phyloP scores from a whole-genome alignment of 2,329 filamentous ascomycete genomes.

The Verticillium zaregamsianum region DNA sequence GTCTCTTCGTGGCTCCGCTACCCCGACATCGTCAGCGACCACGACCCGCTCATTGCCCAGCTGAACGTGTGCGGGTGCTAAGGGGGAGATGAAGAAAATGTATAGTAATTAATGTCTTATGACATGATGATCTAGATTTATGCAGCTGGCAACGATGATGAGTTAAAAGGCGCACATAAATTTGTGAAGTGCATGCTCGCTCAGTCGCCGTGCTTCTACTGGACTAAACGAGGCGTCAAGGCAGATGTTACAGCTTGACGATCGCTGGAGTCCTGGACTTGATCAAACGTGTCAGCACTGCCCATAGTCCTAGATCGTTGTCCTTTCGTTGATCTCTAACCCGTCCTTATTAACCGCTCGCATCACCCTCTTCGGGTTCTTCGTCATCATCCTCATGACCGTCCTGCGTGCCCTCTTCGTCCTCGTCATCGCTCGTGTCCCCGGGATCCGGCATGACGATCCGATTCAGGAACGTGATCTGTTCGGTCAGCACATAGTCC shows the following conservation, averaged over 20 bases:
- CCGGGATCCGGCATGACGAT: conserved; percentile 69
- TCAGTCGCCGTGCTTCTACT: too few relatives aligned
- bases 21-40: conserved; percentile 57
- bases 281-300: too few relatives aligned
- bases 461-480: conserved; percentile 69
- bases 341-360: background rate
- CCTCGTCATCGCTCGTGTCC: conserved; percentile 32
- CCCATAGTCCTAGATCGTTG: too few relatives aligned
- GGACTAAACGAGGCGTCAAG: too few relatives aligned
- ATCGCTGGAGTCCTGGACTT: too few relatives aligned
- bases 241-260: too few relatives aligned
- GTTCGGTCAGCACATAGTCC: conserved; percentile 6
- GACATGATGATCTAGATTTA: background rate
- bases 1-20: conserved; percentile 64
- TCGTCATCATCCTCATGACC: conserved; percentile 13
- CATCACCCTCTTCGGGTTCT: conserved; percentile 4
- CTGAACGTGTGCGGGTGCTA: conserved; percentile 53
- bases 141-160: background rate
- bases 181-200: too few relatives aligned
- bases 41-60: conserved; percentile 63
- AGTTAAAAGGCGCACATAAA: background rate
- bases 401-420: conserved; percentile 16
- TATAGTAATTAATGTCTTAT: background rate
- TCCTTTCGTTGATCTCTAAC: too few relatives aligned
- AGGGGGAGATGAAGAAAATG: background rate